phyloP scores from a whole-genome alignment of 2,329 filamentous ascomycete genomes.

The Blumeria hordei region DNA sequence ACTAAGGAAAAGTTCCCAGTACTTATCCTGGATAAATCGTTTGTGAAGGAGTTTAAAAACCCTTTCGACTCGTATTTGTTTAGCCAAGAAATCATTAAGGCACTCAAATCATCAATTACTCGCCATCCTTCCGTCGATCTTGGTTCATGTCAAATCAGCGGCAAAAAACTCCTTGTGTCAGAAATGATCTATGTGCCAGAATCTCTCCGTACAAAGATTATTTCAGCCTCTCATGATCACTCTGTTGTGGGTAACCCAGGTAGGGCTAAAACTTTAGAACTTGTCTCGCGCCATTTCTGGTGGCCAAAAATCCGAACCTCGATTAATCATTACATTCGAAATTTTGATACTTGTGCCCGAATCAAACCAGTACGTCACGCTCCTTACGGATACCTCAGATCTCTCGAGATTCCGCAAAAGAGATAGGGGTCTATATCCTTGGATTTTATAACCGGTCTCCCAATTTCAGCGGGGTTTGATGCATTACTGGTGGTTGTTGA shows the following conservation, averaged over 20 bases:
- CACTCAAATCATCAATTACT: neutral
- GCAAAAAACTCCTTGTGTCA: neutral
- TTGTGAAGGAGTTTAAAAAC: neutral
- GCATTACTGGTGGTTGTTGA: neutral
- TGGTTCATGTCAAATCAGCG: neutral
- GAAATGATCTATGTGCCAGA: neutral
- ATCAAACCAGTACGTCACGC: neutral
- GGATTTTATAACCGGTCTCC: neutral
- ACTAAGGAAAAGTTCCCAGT: neutral
- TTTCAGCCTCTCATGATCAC: neutral
- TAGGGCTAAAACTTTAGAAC: neutral
- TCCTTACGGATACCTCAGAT: neutral
- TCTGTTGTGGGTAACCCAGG: neutral
- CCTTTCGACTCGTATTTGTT: neutral
- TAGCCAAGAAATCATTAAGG: neutral
- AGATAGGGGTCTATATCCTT: neutral
- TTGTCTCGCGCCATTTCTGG: neutral
- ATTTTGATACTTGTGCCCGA: neutral
- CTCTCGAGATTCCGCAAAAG: neutral
- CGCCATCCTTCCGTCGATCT: neutral
- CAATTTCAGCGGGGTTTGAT: neutral
- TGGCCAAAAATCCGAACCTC: neutral
- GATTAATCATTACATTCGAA: neutral
- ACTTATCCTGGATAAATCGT: neutral
- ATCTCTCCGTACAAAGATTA: neutral